Conservation (phyloP, 306 rosid species). For the Biancaea sappan region DNA sequence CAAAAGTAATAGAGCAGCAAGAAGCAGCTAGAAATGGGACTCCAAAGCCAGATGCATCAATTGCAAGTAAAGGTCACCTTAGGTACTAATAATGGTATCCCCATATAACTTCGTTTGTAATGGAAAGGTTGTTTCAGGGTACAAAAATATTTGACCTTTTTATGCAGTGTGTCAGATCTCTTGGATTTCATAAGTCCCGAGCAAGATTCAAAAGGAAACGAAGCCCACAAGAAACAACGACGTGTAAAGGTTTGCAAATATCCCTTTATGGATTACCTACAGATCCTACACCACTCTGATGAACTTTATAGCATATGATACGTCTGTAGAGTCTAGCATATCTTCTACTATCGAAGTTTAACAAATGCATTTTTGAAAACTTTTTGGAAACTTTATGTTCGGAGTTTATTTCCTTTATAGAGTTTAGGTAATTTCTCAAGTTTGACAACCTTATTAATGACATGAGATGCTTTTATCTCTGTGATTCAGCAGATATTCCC, state of each 20-base stretch:
- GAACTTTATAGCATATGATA: slow-evolving; percentile 18
- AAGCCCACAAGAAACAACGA: slow-evolving; percentile 73
- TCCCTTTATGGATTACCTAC: neutral
- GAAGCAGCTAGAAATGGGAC: slow-evolving; percentile 89
- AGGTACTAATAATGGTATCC: slow-evolving; percentile 86
- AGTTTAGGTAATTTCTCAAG: too few relatives aligned
- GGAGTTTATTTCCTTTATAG: too few relatives aligned
- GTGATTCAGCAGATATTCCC: slow-evolving; percentile 56
- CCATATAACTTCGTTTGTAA: slow-evolving; percentile 50
- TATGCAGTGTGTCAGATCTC: slow-evolving; percentile 91
- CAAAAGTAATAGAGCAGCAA: slow-evolving; percentile 91
- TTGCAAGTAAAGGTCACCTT: slow-evolving; percentile 98
- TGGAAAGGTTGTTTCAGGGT: slow-evolving; percentile 16
- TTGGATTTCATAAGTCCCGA: slow-evolving; percentile 88
- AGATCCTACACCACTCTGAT: neutral
- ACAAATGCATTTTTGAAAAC: slow-evolving; percentile 16
- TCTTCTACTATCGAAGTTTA: neutral
- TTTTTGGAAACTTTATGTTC: too few relatives aligned
- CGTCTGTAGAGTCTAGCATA: neutral
- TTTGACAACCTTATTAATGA: slow-evolving; percentile 15
- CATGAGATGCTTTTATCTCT: slow-evolving; percentile 10
- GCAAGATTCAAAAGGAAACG: slow-evolving; percentile 65
- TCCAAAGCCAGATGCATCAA: slow-evolving; percentile 83
- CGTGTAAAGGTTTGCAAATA: slow-evolving; percentile 65
- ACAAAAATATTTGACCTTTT: slow-evolving; percentile 40